Evolutionary conservation across 1,284 basidiomycete genomes (phyloP).

Genomic region (Rhodofomes roseus): DNA sequence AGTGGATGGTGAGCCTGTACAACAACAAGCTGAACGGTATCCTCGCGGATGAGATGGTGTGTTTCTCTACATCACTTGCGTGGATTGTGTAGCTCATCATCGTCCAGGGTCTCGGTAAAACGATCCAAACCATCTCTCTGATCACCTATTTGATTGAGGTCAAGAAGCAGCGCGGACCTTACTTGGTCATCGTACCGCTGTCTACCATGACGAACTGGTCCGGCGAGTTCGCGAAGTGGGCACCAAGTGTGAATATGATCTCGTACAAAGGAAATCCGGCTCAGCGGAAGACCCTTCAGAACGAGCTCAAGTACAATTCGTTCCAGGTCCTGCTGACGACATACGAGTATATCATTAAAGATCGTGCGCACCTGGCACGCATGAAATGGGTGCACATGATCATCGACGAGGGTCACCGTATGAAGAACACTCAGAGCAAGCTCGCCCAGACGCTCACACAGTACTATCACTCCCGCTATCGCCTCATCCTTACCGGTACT

Average conservation of each 20-base stretch:
- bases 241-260: conserved; percentile 81
- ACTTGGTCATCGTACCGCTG: conserved; percentile 95
- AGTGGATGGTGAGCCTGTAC: conserved; percentile 99
- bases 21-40: conserved; percentile 98
- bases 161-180: conserved; percentile 92
- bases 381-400: conserved; percentile 99
- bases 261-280: conserved; percentile 94
- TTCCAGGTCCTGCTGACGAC: conserved; percentile 98
- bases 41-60: conserved; percentile 96
- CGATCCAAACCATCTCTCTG: conserved; percentile 94
- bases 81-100: neutral
- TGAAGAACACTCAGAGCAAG: conserved; percentile 99
- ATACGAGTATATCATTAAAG: conserved; percentile 99
- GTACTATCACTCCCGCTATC: conserved; percentile 91
- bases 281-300: conserved; percentile 73
- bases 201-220: conserved; percentile 99
- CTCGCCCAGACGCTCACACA: conserved; percentile 90
- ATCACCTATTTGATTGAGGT: conserved; percentile 94
- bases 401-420: conserved; percentile 99
- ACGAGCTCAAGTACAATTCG: conserved; percentile 73
- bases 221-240: conserved; percentile 97
- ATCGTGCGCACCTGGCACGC: conserved; percentile 85
- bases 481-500: conserved; percentile 96
- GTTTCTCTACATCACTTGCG: conserved; percentile 19
- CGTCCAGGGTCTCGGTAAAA: conserved; percentile 90